A percentile compares a stretch with the other conserved stretches of the same genome.
Conservation (phyloP, 2,329 filamentous ascomycete species). For the Beauveria rudraprayagi region DNA sequence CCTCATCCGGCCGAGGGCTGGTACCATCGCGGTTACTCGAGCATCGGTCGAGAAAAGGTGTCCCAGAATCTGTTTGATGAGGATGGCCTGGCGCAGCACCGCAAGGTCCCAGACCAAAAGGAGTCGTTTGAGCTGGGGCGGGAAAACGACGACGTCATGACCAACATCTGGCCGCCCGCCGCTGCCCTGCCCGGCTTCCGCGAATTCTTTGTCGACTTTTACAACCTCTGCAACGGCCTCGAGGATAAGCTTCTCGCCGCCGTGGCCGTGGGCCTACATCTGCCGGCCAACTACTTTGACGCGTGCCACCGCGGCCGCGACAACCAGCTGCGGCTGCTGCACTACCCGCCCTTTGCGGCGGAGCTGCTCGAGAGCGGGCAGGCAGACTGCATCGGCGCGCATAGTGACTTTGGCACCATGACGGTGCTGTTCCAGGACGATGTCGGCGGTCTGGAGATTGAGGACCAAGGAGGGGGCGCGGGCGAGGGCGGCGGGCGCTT, state of each 20-base stretch:
- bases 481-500: slow-evolving; percentile 20
- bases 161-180: slow-evolving; percentile 23
- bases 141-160: slow-evolving; percentile 22
- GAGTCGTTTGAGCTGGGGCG: slow-evolving; percentile 33
- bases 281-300: slow-evolving; percentile 64
- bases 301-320: slow-evolving; percentile 45
- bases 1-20: slow-evolving; percentile 25
- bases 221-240: slow-evolving; percentile 58
- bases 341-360: slow-evolving; percentile 35
- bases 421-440: slow-evolving; percentile 21
- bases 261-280: slow-evolving; percentile 64
- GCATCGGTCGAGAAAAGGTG: slow-evolving; percentile 27
- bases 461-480: slow-evolving; percentile 19
- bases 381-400: slow-evolving; percentile 23
- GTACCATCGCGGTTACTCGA: slow-evolving; percentile 30
- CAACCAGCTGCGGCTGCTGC: slow-evolving; percentile 52
- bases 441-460: slow-evolving; percentile 38
- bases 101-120: slow-evolving; percentile 23
- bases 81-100: slow-evolving; percentile 3
- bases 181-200: slow-evolving; percentile 18
- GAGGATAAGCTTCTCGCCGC: slow-evolving; percentile 69
- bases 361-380: slow-evolving; percentile 20
- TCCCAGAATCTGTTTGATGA: slow-evolving; percentile 23
- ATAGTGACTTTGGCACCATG: slow-evolving; percentile 27
- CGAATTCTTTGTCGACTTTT: slow-evolving; percentile 46